Percentiles rank a stretch among this genome's conserved stretches.
phyloP scores from a whole-genome alignment of 257 asterid genomes.

The Lavandula angustifolia region DNA sequence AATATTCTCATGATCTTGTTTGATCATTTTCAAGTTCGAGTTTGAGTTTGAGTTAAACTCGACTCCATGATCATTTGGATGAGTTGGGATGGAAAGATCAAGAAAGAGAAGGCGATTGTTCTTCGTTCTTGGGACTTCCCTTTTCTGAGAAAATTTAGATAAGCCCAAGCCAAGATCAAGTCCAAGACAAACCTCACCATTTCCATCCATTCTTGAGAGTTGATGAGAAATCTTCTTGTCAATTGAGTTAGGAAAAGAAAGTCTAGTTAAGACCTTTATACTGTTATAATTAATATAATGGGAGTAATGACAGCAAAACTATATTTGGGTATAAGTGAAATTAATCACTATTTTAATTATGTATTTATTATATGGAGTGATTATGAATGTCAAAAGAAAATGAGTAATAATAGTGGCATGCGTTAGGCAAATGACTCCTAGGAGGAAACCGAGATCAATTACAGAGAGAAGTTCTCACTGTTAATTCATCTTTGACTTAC shows the following conservation, averaged over 20 bases:
- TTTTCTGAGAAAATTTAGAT: conserved; percentile 33
- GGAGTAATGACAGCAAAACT: conserved; percentile 25
- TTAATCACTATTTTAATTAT: conserved; percentile 42
- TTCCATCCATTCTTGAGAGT: conserved; percentile 31
- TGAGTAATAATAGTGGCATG: conserved; percentile 36
- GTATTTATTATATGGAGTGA: conserved; percentile 38
- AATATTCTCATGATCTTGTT: conserved; percentile 13
- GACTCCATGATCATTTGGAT: conserved; percentile 25
- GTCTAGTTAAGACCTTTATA: conserved; percentile 36
- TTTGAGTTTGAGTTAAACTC: conserved; percentile 25
- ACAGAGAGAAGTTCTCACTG: neutral
- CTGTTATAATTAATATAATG: conserved; percentile 11
- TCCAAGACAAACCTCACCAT: conserved; percentile 45
- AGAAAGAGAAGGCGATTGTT: conserved; percentile 38
- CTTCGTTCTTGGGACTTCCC: conserved; percentile 30
- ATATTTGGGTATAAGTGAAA: conserved; percentile 33
- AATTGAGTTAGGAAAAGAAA: conserved; percentile 34
- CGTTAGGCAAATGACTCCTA: conserved; percentile 51
- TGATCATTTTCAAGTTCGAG: conserved; percentile 29
- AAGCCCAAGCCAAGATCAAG: conserved; percentile 51
- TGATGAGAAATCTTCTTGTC: neutral
- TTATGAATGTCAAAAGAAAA: conserved; percentile 44
- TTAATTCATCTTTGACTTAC: conserved; percentile 35
- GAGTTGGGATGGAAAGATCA: conserved; percentile 51
- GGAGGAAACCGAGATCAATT: conserved; percentile 41